Base-by-base conservation (phyloP, 345 rosid genomes). In the Noccaea caerulescens region DNA sequence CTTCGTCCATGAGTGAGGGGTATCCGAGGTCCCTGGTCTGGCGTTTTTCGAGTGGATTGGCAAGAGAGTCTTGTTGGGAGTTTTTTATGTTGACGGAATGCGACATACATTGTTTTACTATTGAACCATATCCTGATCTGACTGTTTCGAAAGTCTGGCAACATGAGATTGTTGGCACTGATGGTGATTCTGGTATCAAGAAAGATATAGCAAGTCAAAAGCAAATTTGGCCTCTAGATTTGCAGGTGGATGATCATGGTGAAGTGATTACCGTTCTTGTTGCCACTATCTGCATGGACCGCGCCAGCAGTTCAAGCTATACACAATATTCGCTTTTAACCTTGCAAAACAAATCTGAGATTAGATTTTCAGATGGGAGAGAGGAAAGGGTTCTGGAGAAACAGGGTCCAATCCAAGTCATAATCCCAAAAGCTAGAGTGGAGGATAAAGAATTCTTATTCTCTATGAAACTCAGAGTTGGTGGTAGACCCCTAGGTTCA, bases 381-480 rank as follows among this genome's bases (percentile, higher is more conserved):
- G 80, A 75, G 53, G 86, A 87, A 61, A 79, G 83, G 65, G 76
- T 89, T 46, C 81, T 93, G 81, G 97, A 91, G 90, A 91, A 93
- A 82, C 87, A 79, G 72, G 86, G 84, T 79, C 97, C 94, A 68
- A 78, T 86, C 52, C 96, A 93, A 84, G 98, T 86, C 76, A 87
- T 93, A 72, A 91, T 93, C 63, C 98, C 98, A 43, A 93, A 93
- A 85, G 98, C 98, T 71, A 87, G 93, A 82, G 88, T 91, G 49
- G 98, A 93, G 76, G 91, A 89, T 41, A 96, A 89, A 76, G 85
- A 86, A 51, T 85, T 86, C 83, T 86, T 91, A 69, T 91, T 89
- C 81, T 91, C 95, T 57, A 86, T 93, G 96, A 86, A 82, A 74
- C 91, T 93, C 77, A 77, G 89, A 79, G 82, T 87, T 51, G 98